Percentiles rank a stretch among this genome's conserved stretches.
Evolutionary conservation across 2,329 filamentous ascomycete species (phyloP).

Genomic region (Capronia coronata): DNA sequence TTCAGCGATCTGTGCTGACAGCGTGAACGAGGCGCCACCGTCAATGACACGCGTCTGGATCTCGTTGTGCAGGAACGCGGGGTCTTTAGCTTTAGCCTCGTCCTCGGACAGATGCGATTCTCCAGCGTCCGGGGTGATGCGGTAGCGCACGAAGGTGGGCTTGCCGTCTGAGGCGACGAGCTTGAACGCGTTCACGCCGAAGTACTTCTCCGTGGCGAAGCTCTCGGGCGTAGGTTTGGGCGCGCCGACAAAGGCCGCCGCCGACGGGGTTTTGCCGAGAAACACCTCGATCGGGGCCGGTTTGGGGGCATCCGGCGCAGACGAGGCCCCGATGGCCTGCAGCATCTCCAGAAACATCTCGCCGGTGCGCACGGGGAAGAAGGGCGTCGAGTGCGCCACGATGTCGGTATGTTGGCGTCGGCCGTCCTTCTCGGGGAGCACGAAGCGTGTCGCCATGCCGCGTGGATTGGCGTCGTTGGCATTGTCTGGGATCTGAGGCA

Average conservation of each 20-base stretch:
- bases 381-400: conserved; percentile 47
- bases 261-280: conserved; percentile 43
- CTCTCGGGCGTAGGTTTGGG: conserved; percentile 47
- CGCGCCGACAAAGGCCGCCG: conserved; percentile 44
- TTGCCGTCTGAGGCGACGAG: conserved; percentile 37
- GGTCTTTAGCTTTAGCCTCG: conserved; percentile 35
- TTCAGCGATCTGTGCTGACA: conserved; percentile 47
- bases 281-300: conserved; percentile 31
- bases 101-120: conserved; percentile 37
- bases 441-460: conserved; percentile 47
- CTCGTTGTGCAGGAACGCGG: conserved; percentile 47
- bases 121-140: conserved; percentile 44
- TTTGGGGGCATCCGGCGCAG: conserved; percentile 23
- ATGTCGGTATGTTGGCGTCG: conserved; percentile 51
- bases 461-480: conserved; percentile 45
- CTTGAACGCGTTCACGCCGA: conserved; percentile 35
- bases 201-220: conserved; percentile 46
- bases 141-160: conserved; percentile 45
- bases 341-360: conserved; percentile 49
- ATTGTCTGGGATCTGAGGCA: conserved; percentile 47
- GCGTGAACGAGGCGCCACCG: conserved; percentile 41
- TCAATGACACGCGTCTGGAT: conserved; percentile 34
- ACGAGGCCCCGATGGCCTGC: conserved; percentile 36
- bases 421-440: conserved; percentile 34
- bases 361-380: conserved; percentile 49